A percentile compares a stretch with the other conserved stretches of the same genome.
These are phyloP conservation scores for Amylocarpus encephaloides DNA, from an alignment of 2,329 filamentous ascomycete species.

Conservation along the genomic window DNA sequence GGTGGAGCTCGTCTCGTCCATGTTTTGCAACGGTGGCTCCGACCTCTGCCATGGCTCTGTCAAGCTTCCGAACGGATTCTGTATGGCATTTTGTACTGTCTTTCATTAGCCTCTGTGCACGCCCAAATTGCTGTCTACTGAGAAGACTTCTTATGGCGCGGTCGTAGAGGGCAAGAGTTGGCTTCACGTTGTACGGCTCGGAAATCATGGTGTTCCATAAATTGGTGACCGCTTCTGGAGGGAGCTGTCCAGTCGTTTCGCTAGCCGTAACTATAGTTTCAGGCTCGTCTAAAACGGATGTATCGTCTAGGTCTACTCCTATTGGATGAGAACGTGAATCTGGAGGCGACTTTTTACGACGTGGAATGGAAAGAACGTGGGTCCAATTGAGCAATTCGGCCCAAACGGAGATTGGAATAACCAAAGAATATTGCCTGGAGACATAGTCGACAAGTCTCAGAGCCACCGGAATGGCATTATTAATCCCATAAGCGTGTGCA, in stretches of 20 bases:
- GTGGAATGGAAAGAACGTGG: conserved; percentile 43
- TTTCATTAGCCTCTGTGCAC: neutral
- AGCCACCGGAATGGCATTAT: conserved; percentile 54
- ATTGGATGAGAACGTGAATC: neutral
- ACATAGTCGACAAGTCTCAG: conserved; percentile 56
- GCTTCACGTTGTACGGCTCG: conserved; percentile 27
- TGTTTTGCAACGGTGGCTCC: too few species aligned
- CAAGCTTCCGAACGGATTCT: neutral
- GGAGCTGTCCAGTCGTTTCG: conserved; percentile 9
- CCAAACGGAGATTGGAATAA: conserved; percentile 56
- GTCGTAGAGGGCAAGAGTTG: conserved; percentile 26
- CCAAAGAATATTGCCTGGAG: conserved; percentile 51
- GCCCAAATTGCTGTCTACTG: neutral
- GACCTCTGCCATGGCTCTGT: neutral
- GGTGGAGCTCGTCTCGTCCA: neutral
- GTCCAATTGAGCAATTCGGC: conserved; percentile 61
- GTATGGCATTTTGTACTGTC: neutral
- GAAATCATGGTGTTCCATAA: conserved; percentile 28
- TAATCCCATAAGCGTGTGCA: conserved; percentile 63
- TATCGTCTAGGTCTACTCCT: neutral
- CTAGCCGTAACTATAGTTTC: neutral
- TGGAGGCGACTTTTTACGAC: conserved; percentile 1
- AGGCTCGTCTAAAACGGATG: neutral
- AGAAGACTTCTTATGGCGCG: conserved; percentile 18
- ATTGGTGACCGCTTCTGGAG: conserved; percentile 16